Percentiles rank a stretch among this genome's conserved stretches.
phyloP scores from a whole-genome alignment of 2,329 filamentous ascomycete genomes.

The Intubia oerlemansii region DNA sequence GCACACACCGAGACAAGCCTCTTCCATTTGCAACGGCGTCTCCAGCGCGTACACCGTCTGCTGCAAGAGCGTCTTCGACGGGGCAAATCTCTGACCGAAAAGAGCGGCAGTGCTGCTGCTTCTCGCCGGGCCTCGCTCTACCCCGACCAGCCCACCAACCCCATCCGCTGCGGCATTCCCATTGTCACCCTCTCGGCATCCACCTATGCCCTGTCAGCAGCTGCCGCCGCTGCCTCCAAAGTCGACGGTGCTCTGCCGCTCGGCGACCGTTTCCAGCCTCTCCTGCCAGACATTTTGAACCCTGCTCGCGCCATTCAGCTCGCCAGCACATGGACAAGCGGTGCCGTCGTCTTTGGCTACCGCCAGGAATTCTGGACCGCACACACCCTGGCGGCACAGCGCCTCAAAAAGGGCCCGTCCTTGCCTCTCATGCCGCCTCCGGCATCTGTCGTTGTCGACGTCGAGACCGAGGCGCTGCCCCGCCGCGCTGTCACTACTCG shows the following conservation, averaged over 20 bases:
- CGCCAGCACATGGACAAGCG: slow-evolving; percentile 17
- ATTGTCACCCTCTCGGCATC: slow-evolving; percentile 18
- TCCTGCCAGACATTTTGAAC: slow-evolving; percentile 15
- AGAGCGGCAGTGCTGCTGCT: too few species aligned
- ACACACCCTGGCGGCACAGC: neutral
- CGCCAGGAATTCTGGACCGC: slow-evolving; percentile 17
- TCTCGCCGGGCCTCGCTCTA: neutral
- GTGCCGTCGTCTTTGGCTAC: slow-evolving; percentile 16
- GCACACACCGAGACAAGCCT: slow-evolving; percentile 6
- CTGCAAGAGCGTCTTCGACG: too few species aligned
- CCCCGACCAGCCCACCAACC: neutral
- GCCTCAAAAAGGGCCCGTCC: neutral
- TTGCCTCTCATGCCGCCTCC: slow-evolving; percentile 1
- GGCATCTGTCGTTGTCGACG: slow-evolving; percentile 13
- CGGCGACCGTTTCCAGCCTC: slow-evolving; percentile 18
- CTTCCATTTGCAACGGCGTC: slow-evolving; percentile 5
- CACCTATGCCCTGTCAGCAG: slow-evolving; percentile 15
- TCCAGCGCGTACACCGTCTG: too few species aligned
- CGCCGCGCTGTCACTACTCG: slow-evolving; percentile 16
- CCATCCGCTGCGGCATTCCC: slow-evolving; percentile 11
- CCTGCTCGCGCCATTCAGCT: slow-evolving; percentile 17
- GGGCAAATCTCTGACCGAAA: too few species aligned
- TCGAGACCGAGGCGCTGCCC: slow-evolving; percentile 19
- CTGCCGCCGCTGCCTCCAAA: neutral
- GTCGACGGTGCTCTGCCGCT: slow-evolving; percentile 8